phyloP scores from a whole-genome alignment of 768 basidiomycete genomes.

The Hypsizygus marmoreus region DNA sequence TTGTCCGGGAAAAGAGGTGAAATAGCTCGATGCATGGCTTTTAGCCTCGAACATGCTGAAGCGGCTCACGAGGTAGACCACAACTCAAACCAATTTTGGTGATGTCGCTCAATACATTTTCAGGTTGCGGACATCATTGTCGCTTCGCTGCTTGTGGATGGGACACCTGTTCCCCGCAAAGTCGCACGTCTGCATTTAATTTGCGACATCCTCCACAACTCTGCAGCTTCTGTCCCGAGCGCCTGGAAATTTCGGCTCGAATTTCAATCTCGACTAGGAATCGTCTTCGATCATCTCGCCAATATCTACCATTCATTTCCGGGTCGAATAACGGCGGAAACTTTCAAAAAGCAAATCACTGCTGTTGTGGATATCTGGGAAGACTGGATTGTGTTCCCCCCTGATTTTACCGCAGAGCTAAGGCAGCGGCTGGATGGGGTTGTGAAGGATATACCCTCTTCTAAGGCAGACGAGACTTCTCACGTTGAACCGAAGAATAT shows the following conservation, averaged over 20 bases:
- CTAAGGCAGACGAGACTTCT: slow-evolving; percentile 29
- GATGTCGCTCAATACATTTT: neutral
- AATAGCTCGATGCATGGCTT: slow-evolving; percentile 95
- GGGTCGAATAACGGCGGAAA: slow-evolving; percentile 93
- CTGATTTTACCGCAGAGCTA: slow-evolving; percentile 78
- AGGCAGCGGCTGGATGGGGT: slow-evolving; percentile 74
- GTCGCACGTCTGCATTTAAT: slow-evolving; percentile 93
- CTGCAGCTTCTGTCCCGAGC: slow-evolving; percentile 88
- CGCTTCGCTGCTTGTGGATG: slow-evolving; percentile 82
- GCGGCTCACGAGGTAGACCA: slow-evolving; percentile 84
- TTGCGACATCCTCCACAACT: slow-evolving; percentile 98
- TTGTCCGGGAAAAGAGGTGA: slow-evolving; percentile 87
- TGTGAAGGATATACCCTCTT: slow-evolving; percentile 26
- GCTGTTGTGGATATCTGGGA: slow-evolving; percentile 95
- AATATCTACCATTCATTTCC: slow-evolving; percentile 96
- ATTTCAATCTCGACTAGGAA: slow-evolving; percentile 88
- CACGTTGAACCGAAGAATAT: slow-evolving; percentile 23
- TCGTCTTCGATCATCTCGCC: slow-evolving; percentile 94
- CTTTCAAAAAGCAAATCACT: slow-evolving; percentile 92
- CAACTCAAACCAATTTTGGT: slow-evolving; percentile 2
- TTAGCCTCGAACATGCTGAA: slow-evolving; percentile 94
- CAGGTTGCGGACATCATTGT: slow-evolving; percentile 92
- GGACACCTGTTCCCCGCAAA: slow-evolving; percentile 97
- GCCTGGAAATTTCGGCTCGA: slow-evolving; percentile 98
- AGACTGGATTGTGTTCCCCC: slow-evolving; percentile 96